Conservation (phyloP, 2,329 filamentous ascomycete genomes). For the Emericellopsis atlantica region DNA sequence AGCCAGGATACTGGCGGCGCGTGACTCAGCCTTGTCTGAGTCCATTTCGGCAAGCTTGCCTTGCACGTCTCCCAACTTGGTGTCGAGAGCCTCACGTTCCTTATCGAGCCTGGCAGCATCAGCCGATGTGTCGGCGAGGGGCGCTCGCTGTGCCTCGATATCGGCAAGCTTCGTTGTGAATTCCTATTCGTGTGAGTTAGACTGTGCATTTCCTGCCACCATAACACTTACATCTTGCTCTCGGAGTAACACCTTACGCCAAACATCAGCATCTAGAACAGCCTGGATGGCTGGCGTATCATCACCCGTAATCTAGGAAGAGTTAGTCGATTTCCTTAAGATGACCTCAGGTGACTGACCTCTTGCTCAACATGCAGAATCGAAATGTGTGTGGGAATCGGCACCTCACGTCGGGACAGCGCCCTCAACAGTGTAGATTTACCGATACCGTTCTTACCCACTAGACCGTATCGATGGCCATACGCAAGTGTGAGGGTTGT, state of each 20-base stretch:
- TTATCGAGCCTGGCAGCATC: conserved; percentile 77
- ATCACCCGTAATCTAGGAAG: conserved; percentile 68
- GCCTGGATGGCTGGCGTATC: conserved; percentile 92
- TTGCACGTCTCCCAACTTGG: conserved; percentile 83
- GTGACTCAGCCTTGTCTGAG: conserved; percentile 92
- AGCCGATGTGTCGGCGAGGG: conserved; percentile 80
- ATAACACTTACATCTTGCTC: conserved; percentile 62
- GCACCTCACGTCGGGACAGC: conserved; percentile 81
- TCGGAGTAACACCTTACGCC: conserved; percentile 86
- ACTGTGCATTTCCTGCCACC: background rate
- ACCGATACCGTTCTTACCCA: conserved; percentile 98
- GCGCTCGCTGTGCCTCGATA: conserved; percentile 64
- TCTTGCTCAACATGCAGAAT: conserved; percentile 99
- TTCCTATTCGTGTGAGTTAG: conserved; percentile 33
- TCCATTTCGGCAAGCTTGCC: conserved; percentile 94
- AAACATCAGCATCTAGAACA: conserved; percentile 93
- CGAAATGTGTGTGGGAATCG: conserved; percentile 93
- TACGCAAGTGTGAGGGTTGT: conserved; percentile 84
- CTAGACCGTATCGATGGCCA: conserved; percentile 87
- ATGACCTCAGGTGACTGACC: conserved; percentile 30
- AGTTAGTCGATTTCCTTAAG: background rate
- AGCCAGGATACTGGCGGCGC: conserved; percentile 89
- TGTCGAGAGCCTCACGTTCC: conserved; percentile 81
- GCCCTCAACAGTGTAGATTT: conserved; percentile 91
- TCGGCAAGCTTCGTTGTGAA: conserved; percentile 63